Evolutionary conservation across 208 protist genomes (phyloP), one percentile per base, ranked within the genome.

Genomic region (Balamuthia mandrillaris): DNA sequence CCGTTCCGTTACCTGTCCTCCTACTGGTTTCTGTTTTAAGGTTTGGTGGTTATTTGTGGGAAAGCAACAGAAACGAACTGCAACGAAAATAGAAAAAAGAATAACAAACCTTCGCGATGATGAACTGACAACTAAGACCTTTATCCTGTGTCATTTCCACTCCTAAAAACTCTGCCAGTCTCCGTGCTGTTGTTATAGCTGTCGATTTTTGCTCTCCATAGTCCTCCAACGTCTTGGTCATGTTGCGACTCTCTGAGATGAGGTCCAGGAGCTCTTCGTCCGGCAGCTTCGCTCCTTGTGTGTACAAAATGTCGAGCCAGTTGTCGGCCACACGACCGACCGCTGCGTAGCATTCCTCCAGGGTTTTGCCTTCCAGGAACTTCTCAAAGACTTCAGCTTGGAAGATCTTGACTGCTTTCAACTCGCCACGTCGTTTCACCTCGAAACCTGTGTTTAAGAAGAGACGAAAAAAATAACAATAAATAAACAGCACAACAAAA

Each of bases 371-470:
- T 18, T 98, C 91, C 7, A 99, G 92, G 83, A 99, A 99, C 51
- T 81, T 81, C 47, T 87, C 88, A 54, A 91, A 93, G 9, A 92
- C 78, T 70, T 98, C 89, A 10, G 93, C 93, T 90, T 99, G 98
- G 90, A 99, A 99, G 58, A 98, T 93, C 86, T 99, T 99, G 90
- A 99, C 98, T 27, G 99, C 90, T 91, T 98, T 95, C 37, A 99
- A 94, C 93, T 99, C 99, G n/a, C 99, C 99, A 84, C 99, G 94
- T 44, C 99, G 95, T 92, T 99, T 99, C n/a, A 99, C 88, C 92
- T 99, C 99, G 88, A 99, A 99, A 5, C 83, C 77, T 84, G 31
- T 16, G 18, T 42, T 14, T 51, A 6, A 79, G 41, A 12, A n/a
- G n/a, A n/a, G n/a, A n/a, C n/a, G n/a, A n/a, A n/a, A n/a, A n/a